These are phyloP conservation scores for Clavispora fructus DNA, from an alignment of 805 yeast genomes.

Conservation along the genomic window DNA sequence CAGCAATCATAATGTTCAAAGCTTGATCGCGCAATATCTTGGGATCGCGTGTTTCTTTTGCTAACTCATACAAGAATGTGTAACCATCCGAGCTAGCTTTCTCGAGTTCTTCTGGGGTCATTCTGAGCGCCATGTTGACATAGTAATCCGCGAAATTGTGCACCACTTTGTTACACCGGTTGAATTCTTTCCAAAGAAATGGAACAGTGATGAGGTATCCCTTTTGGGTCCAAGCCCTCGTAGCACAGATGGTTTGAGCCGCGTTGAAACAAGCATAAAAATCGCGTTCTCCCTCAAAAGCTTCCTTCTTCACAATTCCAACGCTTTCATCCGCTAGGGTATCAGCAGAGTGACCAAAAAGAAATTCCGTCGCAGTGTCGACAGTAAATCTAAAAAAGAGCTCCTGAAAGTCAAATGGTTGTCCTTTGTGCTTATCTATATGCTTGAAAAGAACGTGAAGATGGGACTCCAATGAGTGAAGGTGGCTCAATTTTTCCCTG, in stretches of 20 bases:
- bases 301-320: constrained; percentile 3
- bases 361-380: constrained; percentile 13
- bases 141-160: constrained; percentile 9
- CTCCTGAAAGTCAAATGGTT: constrained; percentile 11
- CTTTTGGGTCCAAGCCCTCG: constrained; percentile 10
- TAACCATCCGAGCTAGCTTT: constrained; percentile 3
- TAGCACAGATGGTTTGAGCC: constrained; percentile 5
- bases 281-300: constrained; percentile 6
- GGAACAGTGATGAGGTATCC: constrained; percentile 3
- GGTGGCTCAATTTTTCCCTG: constrained; percentile 34
- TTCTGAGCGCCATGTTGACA: constrained; percentile 4
- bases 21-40: constrained; percentile 10
- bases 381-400: constrained; percentile 11
- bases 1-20: constrained; percentile 14
- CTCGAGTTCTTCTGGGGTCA: constrained; percentile 6
- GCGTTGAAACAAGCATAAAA: constrained; percentile 9
- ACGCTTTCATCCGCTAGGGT: constrained; percentile 2
- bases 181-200: constrained; percentile 1
- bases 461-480: constrained; percentile 29
- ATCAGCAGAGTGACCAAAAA: constrained; percentile 11
- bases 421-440: constrained; percentile 7
- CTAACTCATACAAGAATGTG: constrained; percentile 10
- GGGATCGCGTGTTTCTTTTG: constrained; percentile 10
- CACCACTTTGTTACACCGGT: constrained; percentile 3
- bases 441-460: constrained; percentile 23